A percentile compares a stretch with the other conserved stretches of the same genome.
Conservation (phyloP, 2,329 filamentous ascomycete species). For the Claviceps spartinae region DNA sequence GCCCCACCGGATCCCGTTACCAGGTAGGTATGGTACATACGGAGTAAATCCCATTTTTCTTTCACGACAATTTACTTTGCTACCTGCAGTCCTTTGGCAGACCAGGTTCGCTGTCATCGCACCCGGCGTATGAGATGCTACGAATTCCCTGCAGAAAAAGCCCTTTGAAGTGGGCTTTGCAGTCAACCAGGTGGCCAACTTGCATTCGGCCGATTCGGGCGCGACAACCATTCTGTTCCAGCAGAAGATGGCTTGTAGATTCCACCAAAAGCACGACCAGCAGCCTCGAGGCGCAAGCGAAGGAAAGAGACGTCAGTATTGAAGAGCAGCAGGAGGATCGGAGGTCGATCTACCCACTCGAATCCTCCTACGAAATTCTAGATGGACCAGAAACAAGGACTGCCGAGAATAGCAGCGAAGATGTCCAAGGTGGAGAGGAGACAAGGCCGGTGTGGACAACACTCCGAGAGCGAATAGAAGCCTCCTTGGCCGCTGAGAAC, state of each 20-base stretch:
- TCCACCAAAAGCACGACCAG: not conserved
- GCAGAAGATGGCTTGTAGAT: not conserved
- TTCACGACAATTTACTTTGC: not conserved
- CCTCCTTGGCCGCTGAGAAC: not conserved
- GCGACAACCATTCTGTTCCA: not conserved
- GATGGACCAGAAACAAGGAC: not conserved
- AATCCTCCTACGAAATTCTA: not conserved
- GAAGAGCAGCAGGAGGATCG: not conserved
- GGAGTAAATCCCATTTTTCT: no score
- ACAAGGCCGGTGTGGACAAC: slow-evolving; percentile 16
- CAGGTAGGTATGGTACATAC: no score
- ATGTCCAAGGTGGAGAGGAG: not conserved
- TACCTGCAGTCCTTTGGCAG: not conserved
- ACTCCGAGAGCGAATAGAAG: slow-evolving; percentile 15
- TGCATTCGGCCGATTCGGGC: not conserved
- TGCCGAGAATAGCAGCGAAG: not conserved
- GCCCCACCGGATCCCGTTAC: no score
- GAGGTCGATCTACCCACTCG: not conserved
- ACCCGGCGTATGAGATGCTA: slow-evolving; percentile 15
- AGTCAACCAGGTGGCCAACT: not conserved
- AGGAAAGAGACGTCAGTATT: not conserved
- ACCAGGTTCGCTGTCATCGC: not conserved
- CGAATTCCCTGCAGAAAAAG: slow-evolving; percentile 12
- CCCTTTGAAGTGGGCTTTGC: slow-evolving; percentile 6
- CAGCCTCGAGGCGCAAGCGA: not conserved